Conservation (phyloP, 208 protist genomes). For the Wallacemonas sp. region DNA sequence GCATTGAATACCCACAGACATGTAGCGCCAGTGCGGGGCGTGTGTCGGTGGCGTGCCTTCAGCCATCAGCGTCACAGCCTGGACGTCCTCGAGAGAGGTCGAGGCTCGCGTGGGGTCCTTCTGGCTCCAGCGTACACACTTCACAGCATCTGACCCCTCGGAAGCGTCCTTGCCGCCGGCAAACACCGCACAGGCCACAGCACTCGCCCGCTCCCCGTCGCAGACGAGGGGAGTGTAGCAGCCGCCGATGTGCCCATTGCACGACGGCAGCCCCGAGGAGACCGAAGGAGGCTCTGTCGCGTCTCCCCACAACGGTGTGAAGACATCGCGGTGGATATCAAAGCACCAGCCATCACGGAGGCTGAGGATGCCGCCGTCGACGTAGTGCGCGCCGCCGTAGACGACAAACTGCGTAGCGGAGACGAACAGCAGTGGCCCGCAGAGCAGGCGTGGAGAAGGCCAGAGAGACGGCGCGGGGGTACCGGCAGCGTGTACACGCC, state of each 20-base stretch:
- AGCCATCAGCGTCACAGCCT: slow-evolving; percentile 6
- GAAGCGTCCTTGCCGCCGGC: slow-evolving; percentile 63
- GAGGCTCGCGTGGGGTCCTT: not conserved
- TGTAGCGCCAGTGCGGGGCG: slow-evolving; percentile 72
- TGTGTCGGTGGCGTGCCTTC: slow-evolving; percentile 13
- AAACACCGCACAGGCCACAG: slow-evolving; percentile 43
- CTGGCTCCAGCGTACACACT: slow-evolving; percentile 21
- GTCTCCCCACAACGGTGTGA: slow-evolving; percentile 20
- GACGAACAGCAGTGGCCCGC: slow-evolving; percentile 45
- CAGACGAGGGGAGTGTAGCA: too few relatives aligned
- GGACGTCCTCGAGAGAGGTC: not conserved
- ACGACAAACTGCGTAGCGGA: slow-evolving; percentile 33
- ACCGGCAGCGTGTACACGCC: slow-evolving; percentile 11
- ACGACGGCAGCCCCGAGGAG: not conserved
- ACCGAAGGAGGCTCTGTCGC: not conserved
- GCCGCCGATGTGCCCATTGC: slow-evolving; percentile 20
- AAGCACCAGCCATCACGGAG: slow-evolving; percentile 51
- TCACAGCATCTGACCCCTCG: slow-evolving; percentile 62
- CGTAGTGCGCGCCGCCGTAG: slow-evolving; percentile 71
- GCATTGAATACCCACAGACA: slow-evolving; percentile 34
- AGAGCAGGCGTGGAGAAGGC: slow-evolving; percentile 50
- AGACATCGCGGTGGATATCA: slow-evolving; percentile 11
- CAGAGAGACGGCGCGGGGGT: not conserved
- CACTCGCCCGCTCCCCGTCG: too few relatives aligned
- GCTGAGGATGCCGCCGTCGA: slow-evolving; percentile 46